phyloP scores from a whole-genome alignment of 1,284 basidiomycete genomes.

The Fistulinella staudtii region DNA sequence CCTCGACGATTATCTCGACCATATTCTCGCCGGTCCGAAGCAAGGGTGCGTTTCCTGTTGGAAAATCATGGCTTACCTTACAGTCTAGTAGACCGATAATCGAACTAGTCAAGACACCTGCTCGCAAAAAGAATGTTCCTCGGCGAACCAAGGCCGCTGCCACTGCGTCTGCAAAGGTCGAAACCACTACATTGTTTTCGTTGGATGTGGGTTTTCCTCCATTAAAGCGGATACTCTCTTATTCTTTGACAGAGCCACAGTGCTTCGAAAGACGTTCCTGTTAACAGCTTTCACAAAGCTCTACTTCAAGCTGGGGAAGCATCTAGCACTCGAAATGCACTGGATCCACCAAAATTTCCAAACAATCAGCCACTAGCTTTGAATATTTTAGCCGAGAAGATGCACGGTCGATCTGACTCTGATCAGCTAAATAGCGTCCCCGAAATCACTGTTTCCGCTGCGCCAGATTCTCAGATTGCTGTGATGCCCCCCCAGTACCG shows the following conservation, averaged over 20 bases:
- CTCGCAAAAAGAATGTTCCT: conserved; percentile 56
- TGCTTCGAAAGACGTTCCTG: conserved; percentile 35
- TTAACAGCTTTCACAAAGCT: conserved; percentile 50
- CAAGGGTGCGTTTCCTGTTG: conserved; percentile 46
- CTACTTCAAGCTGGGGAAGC: conserved; percentile 41
- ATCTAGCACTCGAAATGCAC: conserved; percentile 8
- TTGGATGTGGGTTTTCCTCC: conserved; percentile 41
- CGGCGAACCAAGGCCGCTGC: conserved; percentile 46
- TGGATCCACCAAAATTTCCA: not conserved
- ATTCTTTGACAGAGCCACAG: conserved; percentile 30
- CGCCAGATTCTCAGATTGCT: conserved; percentile 4
- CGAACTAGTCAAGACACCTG: conserved; percentile 80
- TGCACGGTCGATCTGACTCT: not conserved
- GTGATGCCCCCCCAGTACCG: conserved; percentile 1
- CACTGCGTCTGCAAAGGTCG: conserved; percentile 45
- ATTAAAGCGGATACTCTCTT: conserved; percentile 1
- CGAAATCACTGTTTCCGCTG: conserved; percentile 5
- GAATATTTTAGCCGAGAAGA: not conserved
- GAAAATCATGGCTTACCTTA: conserved; percentile 1
- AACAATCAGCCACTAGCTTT: not conserved
- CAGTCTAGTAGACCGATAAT: conserved; percentile 53
- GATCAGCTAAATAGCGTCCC: conserved; percentile 7
- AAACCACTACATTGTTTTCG: conserved; percentile 37
- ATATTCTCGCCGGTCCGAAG: conserved; percentile 59
- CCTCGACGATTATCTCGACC: conserved; percentile 72